A percentile compares a stretch with the other conserved stretches of the same genome.
These are phyloP conservation scores for Poa annua DNA, from an alignment of 176 grass and related monocot genomes.

Conservation along the genomic window DNA sequence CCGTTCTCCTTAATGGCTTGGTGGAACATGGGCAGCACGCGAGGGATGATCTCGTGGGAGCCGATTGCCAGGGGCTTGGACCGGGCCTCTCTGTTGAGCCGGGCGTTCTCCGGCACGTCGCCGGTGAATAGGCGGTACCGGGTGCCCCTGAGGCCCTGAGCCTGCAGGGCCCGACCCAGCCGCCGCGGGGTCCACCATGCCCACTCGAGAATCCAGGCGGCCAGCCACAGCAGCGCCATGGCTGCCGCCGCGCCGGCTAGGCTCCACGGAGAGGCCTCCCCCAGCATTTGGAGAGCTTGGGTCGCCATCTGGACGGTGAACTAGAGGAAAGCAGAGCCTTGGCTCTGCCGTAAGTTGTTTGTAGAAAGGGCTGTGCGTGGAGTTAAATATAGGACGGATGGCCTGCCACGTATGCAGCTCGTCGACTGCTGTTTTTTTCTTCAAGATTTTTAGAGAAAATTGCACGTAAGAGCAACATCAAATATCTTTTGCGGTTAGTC, in stretches of 20 bases:
- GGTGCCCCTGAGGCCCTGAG: conserved; percentile 55
- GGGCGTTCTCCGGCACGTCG: conserved; percentile 43
- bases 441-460: too few species aligned
- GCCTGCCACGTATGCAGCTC: background rate
- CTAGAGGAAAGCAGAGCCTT: background rate
- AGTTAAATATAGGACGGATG: background rate
- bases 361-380: background rate
- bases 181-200: conserved; percentile 59
- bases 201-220: conserved; percentile 45
- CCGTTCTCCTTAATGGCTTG: conserved; percentile 38
- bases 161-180: conserved; percentile 45
- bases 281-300: background rate
- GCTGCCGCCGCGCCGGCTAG: conserved; percentile 41
- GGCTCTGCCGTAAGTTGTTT: background rate
- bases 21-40: conserved; percentile 37
- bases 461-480: too few species aligned
- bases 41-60: conserved; percentile 45
- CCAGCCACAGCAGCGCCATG: conserved; percentile 43
- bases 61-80: conserved; percentile 46
- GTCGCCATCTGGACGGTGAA: background rate
- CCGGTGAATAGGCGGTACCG: conserved; percentile 53
- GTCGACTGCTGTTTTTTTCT: too few species aligned
- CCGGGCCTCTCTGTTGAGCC: conserved; percentile 46
- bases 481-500: too few species aligned
- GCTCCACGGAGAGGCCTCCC: conserved; percentile 37